A percentile compares a stretch with the other conserved stretches of the same genome.
Conservation (phyloP, 2,329 filamentous ascomycete genomes). For the Pseudogymnoascus sp. region DNA sequence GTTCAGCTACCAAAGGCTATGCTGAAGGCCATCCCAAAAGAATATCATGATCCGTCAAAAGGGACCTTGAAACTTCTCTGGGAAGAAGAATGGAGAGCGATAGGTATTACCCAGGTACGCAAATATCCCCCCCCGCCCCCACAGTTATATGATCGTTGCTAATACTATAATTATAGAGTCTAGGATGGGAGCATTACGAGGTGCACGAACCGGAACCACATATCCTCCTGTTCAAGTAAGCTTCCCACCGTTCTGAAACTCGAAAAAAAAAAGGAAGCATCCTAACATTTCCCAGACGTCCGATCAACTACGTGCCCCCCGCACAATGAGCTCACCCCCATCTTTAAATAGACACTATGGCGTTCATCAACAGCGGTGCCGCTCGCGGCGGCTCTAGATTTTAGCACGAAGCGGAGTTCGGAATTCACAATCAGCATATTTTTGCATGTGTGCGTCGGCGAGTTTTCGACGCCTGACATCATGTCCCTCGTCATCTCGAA, state of each 20-base stretch:
- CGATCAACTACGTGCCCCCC: constrained; percentile 1
- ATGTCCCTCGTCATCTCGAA: constrained; percentile 5
- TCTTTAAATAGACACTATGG: neutral
- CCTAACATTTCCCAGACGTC: neutral
- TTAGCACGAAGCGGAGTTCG: constrained; percentile 5
- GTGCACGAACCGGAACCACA: constrained; percentile 98
- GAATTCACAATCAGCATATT: constrained; percentile 8
- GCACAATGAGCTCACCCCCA: neutral
- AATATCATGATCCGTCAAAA: constrained; percentile 82
- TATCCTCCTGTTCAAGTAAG: constrained; percentile 94
- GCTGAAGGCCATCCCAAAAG: constrained; percentile 92
- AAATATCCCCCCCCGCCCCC: neutral
- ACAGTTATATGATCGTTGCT: constrained; percentile 11
- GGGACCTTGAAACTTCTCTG: constrained; percentile 92
- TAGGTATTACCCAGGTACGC: constrained; percentile 91
- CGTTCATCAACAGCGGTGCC: constrained; percentile 5
- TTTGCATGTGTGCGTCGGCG: constrained; percentile 3
- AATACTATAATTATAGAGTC: constrained; percentile 51
- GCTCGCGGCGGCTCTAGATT: constrained; percentile 4
- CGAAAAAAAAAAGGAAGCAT: neutral
- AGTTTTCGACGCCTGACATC: constrained; percentile 4
- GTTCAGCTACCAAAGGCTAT: constrained; percentile 97
- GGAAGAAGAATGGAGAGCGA: constrained; percentile 96
- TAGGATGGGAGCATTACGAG: constrained; percentile 99
- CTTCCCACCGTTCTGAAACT: neutral